Evolutionary conservation across 768 basidiomycete species (phyloP).

Genomic region (Crassisporium funariophilum): DNA sequence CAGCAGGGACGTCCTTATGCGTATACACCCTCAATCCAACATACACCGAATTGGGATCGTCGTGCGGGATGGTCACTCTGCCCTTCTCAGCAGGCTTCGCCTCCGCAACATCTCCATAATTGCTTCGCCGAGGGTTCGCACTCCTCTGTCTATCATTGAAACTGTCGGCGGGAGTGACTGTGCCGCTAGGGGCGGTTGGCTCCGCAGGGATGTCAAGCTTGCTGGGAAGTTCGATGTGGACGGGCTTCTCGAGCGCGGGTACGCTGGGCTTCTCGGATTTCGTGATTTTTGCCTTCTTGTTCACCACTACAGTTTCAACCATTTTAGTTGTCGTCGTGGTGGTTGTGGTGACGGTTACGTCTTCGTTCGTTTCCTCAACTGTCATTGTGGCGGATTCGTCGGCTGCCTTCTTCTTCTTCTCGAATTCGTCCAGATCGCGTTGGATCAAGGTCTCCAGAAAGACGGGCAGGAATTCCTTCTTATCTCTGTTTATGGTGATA

Average conservation of each 20-base stretch:
- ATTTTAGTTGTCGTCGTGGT: slow-evolving; percentile 32
- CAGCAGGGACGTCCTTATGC: slow-evolving; percentile 43
- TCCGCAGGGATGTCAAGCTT: background rate
- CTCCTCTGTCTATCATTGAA: background rate
- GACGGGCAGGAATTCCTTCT: slow-evolving; percentile 35
- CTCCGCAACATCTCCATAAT: background rate
- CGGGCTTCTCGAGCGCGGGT: background rate
- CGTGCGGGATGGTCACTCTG: background rate
- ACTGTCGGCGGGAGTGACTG: slow-evolving; percentile 12
- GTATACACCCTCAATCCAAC: slow-evolving; percentile 44
- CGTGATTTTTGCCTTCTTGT: slow-evolving; percentile 2
- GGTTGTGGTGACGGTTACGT: slow-evolving; percentile 29
- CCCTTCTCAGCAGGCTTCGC: slow-evolving; percentile 6
- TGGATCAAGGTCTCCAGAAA: slow-evolving; percentile 37
- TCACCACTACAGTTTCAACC: slow-evolving; percentile 27
- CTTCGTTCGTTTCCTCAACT: slow-evolving; percentile 21
- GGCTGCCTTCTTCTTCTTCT: slow-evolving; percentile 32
- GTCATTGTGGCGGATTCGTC: slow-evolving; percentile 22
- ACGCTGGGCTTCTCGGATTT: background rate
- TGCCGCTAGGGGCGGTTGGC: slow-evolving; percentile 5
- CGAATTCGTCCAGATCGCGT: slow-evolving; percentile 36
- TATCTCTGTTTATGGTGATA: slow-evolving; percentile 15
- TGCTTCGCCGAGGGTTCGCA: background rate
- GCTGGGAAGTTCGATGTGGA: background rate
- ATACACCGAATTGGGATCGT: slow-evolving; percentile 36